Evolutionary conservation across 1,284 basidiomycete genomes (phyloP), one percentile per base, ranked within the genome.

Genomic region (Leccinum griseonigrum): DNA sequence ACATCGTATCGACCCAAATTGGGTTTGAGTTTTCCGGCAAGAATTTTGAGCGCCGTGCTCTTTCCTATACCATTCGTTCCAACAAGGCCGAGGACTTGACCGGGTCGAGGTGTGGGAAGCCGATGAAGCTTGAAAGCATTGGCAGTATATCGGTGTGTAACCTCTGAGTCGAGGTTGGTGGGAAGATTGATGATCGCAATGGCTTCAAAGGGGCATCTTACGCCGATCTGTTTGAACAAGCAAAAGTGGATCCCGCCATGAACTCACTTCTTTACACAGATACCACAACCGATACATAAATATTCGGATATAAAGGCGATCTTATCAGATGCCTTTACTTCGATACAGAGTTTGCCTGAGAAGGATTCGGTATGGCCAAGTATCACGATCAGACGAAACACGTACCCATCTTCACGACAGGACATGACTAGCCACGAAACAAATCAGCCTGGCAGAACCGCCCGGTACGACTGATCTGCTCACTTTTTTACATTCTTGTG

Each of bases 31-130:
- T 97, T 97, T 60, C 96, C 96, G 22, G 95, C 94, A 48, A 98
- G 80, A 65, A 98, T 91, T 79, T 97, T 98, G 64, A 98, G 81
- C 6, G 95, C 95, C 0, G 95, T 98, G 68, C 92, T 95, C 81
- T 98, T 98, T 59, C 95, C 95, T 68, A 98, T 98, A 89, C 96
- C 95, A 79, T 98, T 98, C 1, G 96, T 97, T 54, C 96, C 95
- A 40, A 98, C 95, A 34, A 98, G 85, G 70, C 95, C 95, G 36
- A 98, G 84, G 4, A 98, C 95, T 78, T 98, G 96, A 7, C 95
- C 95, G 1, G 96, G 95, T 64, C 96, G 84, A 59, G 96, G 96
- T 56, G 94, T 97, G 40, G 96, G 96, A 54, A 98, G 83, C 64
- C 96, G 90, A 82, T 98, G 96, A 6, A 98, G 88, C 79, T 98